Evolutionary conservation across 2,329 filamentous ascomycete species (phyloP).

Genomic region (Penicillium corylophilum): DNA sequence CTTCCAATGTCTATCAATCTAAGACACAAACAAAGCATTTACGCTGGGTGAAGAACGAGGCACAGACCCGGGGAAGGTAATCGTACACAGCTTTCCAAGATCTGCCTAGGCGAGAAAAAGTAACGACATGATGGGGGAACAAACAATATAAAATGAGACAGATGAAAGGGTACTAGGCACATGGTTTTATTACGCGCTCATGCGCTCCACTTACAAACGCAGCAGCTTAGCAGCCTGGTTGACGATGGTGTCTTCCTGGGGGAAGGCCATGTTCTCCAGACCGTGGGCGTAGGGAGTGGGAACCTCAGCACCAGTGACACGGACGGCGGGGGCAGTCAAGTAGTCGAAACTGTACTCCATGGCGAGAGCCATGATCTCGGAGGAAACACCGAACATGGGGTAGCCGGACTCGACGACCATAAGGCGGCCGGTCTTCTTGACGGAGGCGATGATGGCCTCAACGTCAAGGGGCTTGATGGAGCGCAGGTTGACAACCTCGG

Average conservation of each 20-base stretch:
- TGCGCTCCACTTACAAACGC: conserved; percentile 58
- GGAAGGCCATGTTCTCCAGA: conserved; percentile 94
- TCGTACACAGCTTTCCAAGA: conserved; percentile 28
- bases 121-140: conserved; percentile 22
- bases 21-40: conserved; percentile 10
- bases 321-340: conserved; percentile 87
- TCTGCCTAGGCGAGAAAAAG: conserved; percentile 23
- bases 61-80: conserved; percentile 20
- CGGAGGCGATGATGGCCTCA: conserved; percentile 90
- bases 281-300: conserved; percentile 92
- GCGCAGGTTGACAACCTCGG: conserved; percentile 96
- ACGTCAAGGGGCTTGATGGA: conserved; percentile 96
- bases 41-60: conserved; percentile 17
- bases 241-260: conserved; percentile 82
- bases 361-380: conserved; percentile 88
- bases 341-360: conserved; percentile 99
- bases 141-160: conserved; percentile 25
- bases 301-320: conserved; percentile 94
- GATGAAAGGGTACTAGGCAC: conserved; percentile 36
- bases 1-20: conserved; percentile 20
- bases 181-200: conserved; percentile 31
- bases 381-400: conserved; percentile 87
- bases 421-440: conserved; percentile 97
- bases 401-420: conserved; percentile 93
- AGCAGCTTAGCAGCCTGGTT: conserved; percentile 87